These are phyloP conservation scores for Chrysosporium keratinophilum DNA, from an alignment of 2,329 filamentous ascomycete species.

Conservation along the genomic window DNA sequence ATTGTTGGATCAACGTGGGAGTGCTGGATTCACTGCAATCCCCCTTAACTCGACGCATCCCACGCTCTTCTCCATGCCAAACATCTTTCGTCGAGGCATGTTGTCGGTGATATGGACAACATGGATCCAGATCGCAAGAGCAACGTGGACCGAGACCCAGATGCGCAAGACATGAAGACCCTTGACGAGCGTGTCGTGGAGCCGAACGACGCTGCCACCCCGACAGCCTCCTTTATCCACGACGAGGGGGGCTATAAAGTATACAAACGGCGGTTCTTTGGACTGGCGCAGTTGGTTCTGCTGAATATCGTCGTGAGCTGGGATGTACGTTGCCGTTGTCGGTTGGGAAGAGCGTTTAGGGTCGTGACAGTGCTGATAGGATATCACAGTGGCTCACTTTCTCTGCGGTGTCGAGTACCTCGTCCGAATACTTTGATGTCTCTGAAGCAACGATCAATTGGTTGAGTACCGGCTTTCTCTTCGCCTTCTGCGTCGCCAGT, in stretches of 20 bases:
- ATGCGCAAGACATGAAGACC: background rate
- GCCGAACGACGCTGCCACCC: background rate
- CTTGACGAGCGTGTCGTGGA: background rate
- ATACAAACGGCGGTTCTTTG: slow-evolving; percentile 85
- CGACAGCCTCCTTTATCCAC: background rate
- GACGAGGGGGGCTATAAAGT: slow-evolving; percentile 38
- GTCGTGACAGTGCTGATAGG: background rate
- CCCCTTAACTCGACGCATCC: background rate
- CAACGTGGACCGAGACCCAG: slow-evolving; percentile 1
- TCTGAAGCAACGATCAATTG: slow-evolving; percentile 75
- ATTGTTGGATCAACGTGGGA: background rate
- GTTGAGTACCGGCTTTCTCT: slow-evolving; percentile 79
- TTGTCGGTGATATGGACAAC: background rate
- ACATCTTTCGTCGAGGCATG: background rate
- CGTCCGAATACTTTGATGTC: slow-evolving; percentile 65
- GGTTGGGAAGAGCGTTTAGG: background rate
- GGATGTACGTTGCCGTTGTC: slow-evolving; percentile 58
- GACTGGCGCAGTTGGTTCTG: slow-evolving; percentile 68
- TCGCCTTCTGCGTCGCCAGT: slow-evolving; percentile 64
- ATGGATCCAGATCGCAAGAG: slow-evolving; percentile 3
- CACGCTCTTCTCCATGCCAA: background rate
- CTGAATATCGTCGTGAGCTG: slow-evolving; percentile 90
- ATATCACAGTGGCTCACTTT: slow-evolving; percentile 73
- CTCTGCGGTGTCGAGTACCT: slow-evolving; percentile 65
- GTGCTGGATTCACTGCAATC: too few species aligned